phyloP scores from a whole-genome alignment of 805 yeast genomes.

The Candida patagonica region DNA sequence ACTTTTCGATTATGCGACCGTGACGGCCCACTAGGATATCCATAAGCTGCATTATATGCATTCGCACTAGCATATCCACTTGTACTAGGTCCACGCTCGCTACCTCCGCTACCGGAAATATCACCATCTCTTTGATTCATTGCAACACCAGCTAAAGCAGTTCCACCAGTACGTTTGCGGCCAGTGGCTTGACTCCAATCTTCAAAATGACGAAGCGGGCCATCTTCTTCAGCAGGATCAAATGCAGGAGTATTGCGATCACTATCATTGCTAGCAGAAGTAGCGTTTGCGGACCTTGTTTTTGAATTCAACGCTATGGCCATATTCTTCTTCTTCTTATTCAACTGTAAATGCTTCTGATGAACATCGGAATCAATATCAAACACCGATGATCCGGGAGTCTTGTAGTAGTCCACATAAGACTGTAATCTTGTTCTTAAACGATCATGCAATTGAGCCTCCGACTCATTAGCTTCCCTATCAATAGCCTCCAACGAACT shows the following conservation, averaged over 20 bases:
- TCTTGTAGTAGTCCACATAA: slow-evolving; percentile 8
- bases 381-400: slow-evolving; percentile 1
- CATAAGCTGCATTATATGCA: too few relatives aligned
- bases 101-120: slow-evolving; percentile 2
- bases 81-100: slow-evolving; percentile 4
- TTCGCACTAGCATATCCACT: not conserved
- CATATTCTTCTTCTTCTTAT: not conserved
- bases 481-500: slow-evolving; percentile 10
- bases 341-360: not conserved
- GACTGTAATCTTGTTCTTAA: slow-evolving; percentile 11
- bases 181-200: slow-evolving; percentile 2
- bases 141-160: not conserved
- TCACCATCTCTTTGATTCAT: slow-evolving; percentile 4
- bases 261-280: not conserved
- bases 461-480: slow-evolving; percentile 4
- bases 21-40: not conserved
- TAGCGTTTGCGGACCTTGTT: too few relatives aligned
- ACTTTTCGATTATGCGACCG: not conserved
- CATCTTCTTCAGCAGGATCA: not conserved
- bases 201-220: slow-evolving; percentile 2
- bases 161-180: not conserved
- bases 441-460: slow-evolving; percentile 9
- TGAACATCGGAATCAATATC: slow-evolving; percentile 3
- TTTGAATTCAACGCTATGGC: not conserved
- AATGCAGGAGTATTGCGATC: too few relatives aligned